Percentiles rank a stretch among this genome's conserved stretches.
Evolutionary conservation across 1,139 yeast genomes (phyloP).

Genomic region (Taphrina sp.): DNA sequence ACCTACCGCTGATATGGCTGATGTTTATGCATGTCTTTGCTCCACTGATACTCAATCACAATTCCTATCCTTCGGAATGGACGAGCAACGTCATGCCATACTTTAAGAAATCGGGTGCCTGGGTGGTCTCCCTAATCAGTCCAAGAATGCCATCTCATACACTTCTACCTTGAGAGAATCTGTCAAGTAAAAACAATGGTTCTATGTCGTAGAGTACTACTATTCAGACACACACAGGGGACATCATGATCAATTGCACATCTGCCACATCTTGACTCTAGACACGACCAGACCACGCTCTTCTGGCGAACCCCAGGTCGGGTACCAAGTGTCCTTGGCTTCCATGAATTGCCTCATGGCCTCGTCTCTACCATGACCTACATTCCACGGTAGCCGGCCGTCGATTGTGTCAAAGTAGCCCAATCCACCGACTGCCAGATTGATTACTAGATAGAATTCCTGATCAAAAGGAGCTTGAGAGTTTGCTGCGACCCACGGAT

Average conservation of each 20-base stretch:
- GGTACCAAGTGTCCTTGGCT: conserved; percentile 24
- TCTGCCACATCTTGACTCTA: conserved; percentile 28
- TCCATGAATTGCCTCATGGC: conserved; percentile 28
- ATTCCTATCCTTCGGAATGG: conserved; percentile 31
- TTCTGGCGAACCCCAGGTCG: conserved; percentile 21
- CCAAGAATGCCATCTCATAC: no score
- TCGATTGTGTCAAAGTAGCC: conserved; percentile 35
- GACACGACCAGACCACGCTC: conserved; percentile 21
- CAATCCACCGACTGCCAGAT: conserved; percentile 38
- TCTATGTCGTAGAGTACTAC: no score
- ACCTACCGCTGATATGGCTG: conserved; percentile 35
- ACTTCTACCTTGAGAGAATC: no score
- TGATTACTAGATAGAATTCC: conserved; percentile 36
- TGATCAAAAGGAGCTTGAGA: conserved; percentile 37
- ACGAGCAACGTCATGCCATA: conserved; percentile 16
- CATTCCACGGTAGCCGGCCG: conserved; percentile 36
- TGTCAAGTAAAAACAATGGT: no score
- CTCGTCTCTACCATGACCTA: conserved; percentile 34
- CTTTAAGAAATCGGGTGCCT: not conserved
- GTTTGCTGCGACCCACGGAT: conserved; percentile 34
- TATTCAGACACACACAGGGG: no score
- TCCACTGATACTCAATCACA: conserved; percentile 34
- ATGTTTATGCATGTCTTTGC: conserved; percentile 32
- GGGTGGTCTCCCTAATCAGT: not conserved
- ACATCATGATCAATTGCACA: conserved; percentile 11